phyloP scores from a whole-genome alignment of 2,329 filamentous ascomycete species.

The Pseudocercospora fijiensis region DNA sequence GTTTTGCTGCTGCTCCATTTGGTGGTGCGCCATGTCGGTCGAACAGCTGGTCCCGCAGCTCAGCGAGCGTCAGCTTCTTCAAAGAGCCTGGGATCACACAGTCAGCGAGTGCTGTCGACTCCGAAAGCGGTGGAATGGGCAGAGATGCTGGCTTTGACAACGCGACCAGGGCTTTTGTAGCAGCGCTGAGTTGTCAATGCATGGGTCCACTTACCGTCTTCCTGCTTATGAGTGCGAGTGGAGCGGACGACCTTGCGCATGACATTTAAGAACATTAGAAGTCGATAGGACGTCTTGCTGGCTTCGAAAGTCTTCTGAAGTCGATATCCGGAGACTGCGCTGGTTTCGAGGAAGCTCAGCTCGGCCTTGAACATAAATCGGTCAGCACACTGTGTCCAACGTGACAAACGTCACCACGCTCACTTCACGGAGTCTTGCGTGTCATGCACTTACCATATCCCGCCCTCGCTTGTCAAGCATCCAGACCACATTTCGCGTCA shows the following conservation, averaged over 20 bases:
- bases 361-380: constrained; percentile 6
- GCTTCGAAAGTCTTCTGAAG: constrained; percentile 27
- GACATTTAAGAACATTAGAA: constrained; percentile 29
- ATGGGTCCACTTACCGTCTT: neutral
- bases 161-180: no score
- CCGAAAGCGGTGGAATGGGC: no score
- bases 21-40: constrained; percentile 26
- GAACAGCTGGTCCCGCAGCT: constrained; percentile 25
- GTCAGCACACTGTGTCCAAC: no score
- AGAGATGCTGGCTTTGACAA: no score
- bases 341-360: constrained; percentile 28
- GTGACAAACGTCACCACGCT: no score
- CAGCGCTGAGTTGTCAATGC: no score
- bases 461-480: constrained; percentile 26
- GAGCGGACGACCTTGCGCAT: constrained; percentile 25
- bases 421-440: no score
- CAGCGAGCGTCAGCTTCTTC: constrained; percentile 14
- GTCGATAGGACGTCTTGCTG: constrained; percentile 23
- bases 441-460: constrained; percentile 7
- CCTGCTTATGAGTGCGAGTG: constrained; percentile 5
- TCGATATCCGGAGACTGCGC: constrained; percentile 21
- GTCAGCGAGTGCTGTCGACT: neutral
- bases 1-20: constrained; percentile 21
- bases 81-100: neutral
- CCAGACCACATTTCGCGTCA: constrained; percentile 32